phyloP scores from a whole-genome alignment of 176 grass and related monocot genomes.

The Avena insularis region DNA sequence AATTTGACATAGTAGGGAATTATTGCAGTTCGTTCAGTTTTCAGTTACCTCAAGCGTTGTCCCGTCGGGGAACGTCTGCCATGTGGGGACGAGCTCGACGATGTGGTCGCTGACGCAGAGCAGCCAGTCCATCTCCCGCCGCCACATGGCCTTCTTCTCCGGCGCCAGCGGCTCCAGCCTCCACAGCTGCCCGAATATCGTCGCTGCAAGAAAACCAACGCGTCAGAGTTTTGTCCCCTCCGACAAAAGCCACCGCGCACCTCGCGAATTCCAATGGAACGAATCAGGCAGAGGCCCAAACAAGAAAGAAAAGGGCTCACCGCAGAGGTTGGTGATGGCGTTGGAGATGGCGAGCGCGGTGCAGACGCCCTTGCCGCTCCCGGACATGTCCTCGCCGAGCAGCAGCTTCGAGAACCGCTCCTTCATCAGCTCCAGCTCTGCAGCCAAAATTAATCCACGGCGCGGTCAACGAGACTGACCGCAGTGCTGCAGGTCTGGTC shows the following conservation, averaged over 20 bases:
- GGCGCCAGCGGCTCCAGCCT: slow-evolving; percentile 78
- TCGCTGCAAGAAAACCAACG: slow-evolving; percentile 52
- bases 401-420: slow-evolving; percentile 93
- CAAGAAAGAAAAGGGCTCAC: slow-evolving; percentile 30
- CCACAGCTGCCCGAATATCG: slow-evolving; percentile 92
- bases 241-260: neutral
- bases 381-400: slow-evolving; percentile 99
- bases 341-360: slow-evolving; percentile 96
- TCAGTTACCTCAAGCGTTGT: slow-evolving; percentile 76
- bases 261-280: neutral
- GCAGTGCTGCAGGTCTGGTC: neutral
- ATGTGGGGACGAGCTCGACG: slow-evolving; percentile 84
- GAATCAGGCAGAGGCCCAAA: neutral
- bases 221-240: slow-evolving; percentile 6
- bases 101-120: slow-evolving; percentile 95
- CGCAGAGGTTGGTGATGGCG: slow-evolving; percentile 97
- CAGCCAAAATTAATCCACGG: neutral
- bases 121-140: slow-evolving; percentile 90
- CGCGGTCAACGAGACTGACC: neutral
- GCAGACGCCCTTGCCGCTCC: slow-evolving; percentile 91
- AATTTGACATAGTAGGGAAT: neutral
- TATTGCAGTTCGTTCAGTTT: too few relatives aligned
- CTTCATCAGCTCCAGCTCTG: slow-evolving; percentile 97
- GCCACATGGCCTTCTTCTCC: slow-evolving; percentile 98
- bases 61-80: slow-evolving; percentile 92